Conservation (phyloP, 208 protist species). For the Novymonas esmeraldas region DNA sequence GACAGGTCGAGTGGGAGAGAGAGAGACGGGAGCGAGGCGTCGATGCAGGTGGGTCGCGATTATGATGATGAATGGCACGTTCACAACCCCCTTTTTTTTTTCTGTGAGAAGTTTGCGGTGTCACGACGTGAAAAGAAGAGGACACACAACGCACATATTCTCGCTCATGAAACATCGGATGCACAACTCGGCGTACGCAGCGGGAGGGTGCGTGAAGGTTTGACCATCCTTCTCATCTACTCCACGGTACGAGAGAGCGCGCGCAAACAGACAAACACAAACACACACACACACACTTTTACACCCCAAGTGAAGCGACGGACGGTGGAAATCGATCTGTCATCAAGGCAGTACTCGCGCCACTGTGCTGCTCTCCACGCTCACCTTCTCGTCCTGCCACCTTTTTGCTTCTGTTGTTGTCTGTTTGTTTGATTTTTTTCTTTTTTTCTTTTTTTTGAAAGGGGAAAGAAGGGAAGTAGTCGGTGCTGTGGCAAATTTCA, state of each 20-base stretch:
- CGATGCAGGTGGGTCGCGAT: background rate
- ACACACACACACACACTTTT: background rate
- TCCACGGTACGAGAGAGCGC: background rate
- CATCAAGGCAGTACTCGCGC: too few relatives aligned
- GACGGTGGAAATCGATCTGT: too few relatives aligned
- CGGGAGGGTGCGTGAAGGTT: background rate
- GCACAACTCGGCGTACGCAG: background rate
- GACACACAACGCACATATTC: background rate
- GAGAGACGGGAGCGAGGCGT: constrained; percentile 1
- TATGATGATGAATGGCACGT: too few relatives aligned
- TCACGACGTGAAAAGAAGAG: constrained; percentile 17
- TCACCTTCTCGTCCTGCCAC: too few relatives aligned
- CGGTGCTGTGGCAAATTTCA: too few relatives aligned
- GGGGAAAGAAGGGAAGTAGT: background rate
- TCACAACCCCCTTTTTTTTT: too few relatives aligned
- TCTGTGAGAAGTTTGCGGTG: too few relatives aligned
- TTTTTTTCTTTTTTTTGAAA: background rate
- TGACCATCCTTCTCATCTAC: background rate
- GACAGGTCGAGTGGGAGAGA: constrained; percentile 23
- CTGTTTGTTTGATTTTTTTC: background rate
- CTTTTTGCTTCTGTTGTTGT: background rate
- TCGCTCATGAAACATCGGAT: background rate
- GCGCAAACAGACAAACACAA: background rate
- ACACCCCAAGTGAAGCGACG: background rate
- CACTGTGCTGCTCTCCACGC: background rate